phyloP scores from a whole-genome alignment of 2,329 filamentous ascomycete genomes.

The Arthroderma uncinatum region DNA sequence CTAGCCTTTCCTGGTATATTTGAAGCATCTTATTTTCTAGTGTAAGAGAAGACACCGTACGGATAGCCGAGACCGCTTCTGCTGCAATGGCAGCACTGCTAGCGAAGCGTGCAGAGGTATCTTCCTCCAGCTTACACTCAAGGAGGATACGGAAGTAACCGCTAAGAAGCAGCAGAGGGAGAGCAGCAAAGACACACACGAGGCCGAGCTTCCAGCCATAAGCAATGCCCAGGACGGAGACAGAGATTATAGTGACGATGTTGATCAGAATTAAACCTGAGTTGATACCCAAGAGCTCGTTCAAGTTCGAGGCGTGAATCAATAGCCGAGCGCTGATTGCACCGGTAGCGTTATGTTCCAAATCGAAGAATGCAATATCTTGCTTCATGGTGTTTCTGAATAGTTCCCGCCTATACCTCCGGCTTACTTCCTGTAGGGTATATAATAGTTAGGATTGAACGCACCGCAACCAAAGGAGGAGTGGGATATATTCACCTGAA shows the following conservation, averaged over 20 bases:
- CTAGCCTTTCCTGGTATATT: constrained; percentile 40
- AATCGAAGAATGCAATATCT: constrained; percentile 53
- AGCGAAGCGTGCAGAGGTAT: constrained; percentile 42
- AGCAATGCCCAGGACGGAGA: constrained; percentile 58
- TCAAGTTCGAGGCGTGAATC: constrained; percentile 70
- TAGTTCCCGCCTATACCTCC: constrained; percentile 35
- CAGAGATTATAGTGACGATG: constrained; percentile 55
- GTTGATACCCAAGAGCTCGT: constrained; percentile 75
- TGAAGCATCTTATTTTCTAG: constrained; percentile 41
- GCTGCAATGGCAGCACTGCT: constrained; percentile 42
- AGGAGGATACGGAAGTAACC: constrained; percentile 57
- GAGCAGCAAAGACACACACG: constrained; percentile 52
- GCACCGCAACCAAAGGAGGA: constrained; percentile 50
- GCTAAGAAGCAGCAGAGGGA: constrained; percentile 57
- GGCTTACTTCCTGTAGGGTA: constrained; percentile 47
- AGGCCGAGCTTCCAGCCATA: constrained; percentile 68
- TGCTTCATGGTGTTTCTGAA: constrained; percentile 56
- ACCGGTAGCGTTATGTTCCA: constrained; percentile 60
- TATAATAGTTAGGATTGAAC: constrained; percentile 61
- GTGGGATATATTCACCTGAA: constrained; percentile 52
- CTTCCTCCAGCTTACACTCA: constrained; percentile 48
- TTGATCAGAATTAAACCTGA: constrained; percentile 78
- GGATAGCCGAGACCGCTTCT: constrained; percentile 43
- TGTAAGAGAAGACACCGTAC: constrained; percentile 42
- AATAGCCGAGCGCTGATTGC: constrained; percentile 68